phyloP scores from a whole-genome alignment of 768 basidiomycete genomes.

The Amyloporia xantha region DNA sequence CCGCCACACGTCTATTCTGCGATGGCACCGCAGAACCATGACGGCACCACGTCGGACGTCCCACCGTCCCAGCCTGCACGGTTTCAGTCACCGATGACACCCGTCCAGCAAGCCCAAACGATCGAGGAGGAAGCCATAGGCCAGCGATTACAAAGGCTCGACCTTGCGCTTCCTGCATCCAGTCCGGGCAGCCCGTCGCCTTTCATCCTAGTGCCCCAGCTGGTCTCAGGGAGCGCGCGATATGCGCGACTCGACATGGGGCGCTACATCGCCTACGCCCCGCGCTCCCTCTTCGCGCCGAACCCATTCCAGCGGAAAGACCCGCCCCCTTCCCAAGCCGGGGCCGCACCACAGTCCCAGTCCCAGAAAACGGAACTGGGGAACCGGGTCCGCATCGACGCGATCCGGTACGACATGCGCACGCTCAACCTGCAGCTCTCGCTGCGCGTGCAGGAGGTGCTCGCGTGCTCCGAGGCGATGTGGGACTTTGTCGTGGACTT shows the following conservation, averaged over 20 bases:
- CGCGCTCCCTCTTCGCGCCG: not conserved
- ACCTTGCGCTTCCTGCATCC: not conserved
- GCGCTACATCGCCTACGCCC: not conserved
- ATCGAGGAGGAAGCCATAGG: not conserved
- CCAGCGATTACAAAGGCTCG: not conserved
- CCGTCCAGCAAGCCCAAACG: too few relatives aligned
- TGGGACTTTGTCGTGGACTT: constrained; percentile 67
- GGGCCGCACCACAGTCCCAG: not conserved
- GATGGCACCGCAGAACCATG: not conserved
- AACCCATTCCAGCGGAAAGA: not conserved
- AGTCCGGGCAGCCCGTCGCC: not conserved
- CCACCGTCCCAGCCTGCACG: not conserved
- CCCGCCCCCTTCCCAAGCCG: not conserved
- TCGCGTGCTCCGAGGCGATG: constrained; percentile 70
- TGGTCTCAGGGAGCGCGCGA: not conserved
- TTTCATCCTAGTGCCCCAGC: not conserved
- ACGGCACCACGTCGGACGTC: not conserved
- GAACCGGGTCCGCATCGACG: constrained; percentile 45
- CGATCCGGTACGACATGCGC: constrained; percentile 48
- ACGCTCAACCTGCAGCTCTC: constrained; percentile 60
- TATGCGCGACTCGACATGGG: not conserved
- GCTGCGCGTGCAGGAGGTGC: constrained; percentile 53
- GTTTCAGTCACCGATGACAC: too few relatives aligned
- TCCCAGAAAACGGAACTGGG: not conserved
- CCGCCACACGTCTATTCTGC: constrained; percentile 18